These are phyloP conservation scores for Gastrolobium villosum DNA, from an alignment of 306 rosid species.

Conservation along the genomic window DNA sequence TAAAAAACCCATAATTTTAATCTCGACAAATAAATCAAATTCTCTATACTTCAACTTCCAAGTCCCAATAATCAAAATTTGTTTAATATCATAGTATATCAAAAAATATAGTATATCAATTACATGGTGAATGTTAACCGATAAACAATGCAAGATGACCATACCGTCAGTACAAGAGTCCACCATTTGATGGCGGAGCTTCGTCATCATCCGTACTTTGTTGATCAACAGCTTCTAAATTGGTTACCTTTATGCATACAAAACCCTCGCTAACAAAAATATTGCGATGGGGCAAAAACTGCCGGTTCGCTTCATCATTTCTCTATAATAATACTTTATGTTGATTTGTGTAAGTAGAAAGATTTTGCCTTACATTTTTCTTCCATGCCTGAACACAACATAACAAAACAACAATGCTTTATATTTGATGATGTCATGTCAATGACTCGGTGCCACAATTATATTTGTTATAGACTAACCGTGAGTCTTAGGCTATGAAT, in stretches of 20 bases:
- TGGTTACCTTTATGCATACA: not conserved
- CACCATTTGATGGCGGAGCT: too few relatives aligned
- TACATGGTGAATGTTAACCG: not conserved
- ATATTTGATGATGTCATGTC: not conserved
- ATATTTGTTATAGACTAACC: not conserved
- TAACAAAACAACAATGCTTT: slow-evolving; percentile 17
- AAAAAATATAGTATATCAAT: not conserved
- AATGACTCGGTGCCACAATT: not conserved
- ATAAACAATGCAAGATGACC: not conserved
- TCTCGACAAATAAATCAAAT: not conserved
- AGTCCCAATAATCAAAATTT: not conserved
- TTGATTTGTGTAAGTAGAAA: not conserved
- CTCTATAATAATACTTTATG: not conserved
- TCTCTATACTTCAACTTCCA: not conserved
- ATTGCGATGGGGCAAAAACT: not conserved
- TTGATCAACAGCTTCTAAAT: slow-evolving; percentile 7
- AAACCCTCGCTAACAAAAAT: not conserved
- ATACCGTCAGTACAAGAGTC: not conserved
- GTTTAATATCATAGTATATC: not conserved
- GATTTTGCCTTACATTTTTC: slow-evolving; percentile 46
- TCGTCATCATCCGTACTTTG: not conserved
- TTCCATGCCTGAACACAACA: slow-evolving; percentile 57
- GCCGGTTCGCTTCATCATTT: not conserved
- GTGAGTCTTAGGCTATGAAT: not conserved
- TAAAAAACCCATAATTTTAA: not conserved